Base-by-base conservation (phyloP, 352 stramenopile genomes). In the Pythium pyrilobum region DNA sequence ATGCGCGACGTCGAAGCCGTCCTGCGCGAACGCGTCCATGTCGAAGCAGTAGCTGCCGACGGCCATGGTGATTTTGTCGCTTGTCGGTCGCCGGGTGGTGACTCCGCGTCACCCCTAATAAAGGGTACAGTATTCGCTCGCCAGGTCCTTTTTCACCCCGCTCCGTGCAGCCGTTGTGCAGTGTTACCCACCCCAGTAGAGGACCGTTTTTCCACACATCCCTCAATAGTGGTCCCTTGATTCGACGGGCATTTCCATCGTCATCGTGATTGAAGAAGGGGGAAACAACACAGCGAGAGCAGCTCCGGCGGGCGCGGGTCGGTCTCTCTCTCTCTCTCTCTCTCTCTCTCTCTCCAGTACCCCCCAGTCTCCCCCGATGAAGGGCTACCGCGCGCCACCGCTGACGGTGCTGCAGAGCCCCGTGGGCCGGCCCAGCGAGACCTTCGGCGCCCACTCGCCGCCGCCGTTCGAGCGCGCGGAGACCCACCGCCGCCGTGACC, bases 1-100 rank as follows among this genome's bases (percentile, higher is more conserved):
- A 9, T 51, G 54, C 38, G 56, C 54, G 36, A 87, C 72, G 10
- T 87, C 66, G 66, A 95, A 95, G 29, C 55, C 64, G 38, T 90
- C 82, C n/a, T 59, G 74, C 37, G 81, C 72, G 67, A 95, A 92
- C 48, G 69, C 79, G 49, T 89, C 70, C 52, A 81, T 81, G 62
- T 89, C 76, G 67, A 95, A 95, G 70, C 84, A 95, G 62, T 88
- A 95, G 52, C 58, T 77, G 36, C 74, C 62, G 20, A 39, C 11
- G 24, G 37, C 48, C 56, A 64, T 48, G 8, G 11, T 43, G 4
- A 27, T 28, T 12, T 7, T 29, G 7, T 16, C n/a, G n/a, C n/a
- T n/a, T n/a, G n/a, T n/a, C n/a, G n/a, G n/a, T n/a, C n/a, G n/a
- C n/a, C n/a, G n/a, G n/a, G n/a, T n/a, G n/a, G n/a, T n/a, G n/a